Evolutionary conservation across 1,284 basidiomycete genomes (phyloP), one percentile per base, ranked within the genome.

Genomic region (Ceratobasidium sp.): DNA sequence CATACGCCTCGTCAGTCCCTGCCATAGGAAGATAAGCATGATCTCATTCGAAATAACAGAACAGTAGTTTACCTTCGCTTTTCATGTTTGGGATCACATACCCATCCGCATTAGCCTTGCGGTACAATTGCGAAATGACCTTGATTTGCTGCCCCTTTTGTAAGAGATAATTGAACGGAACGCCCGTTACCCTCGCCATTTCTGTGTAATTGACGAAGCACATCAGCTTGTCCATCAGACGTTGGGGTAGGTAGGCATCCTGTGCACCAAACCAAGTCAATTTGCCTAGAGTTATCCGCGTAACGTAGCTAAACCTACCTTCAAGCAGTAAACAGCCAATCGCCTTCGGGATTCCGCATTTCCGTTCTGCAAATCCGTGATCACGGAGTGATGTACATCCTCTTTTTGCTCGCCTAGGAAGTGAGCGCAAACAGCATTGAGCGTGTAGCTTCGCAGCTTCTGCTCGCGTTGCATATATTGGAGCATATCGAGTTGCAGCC

Each of bases 391-490:
- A 78, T 98, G 95, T 25, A 98, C 95, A 76, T 98, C 95, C 79
- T 98, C 95, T 80, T 98, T 98, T 80, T 98, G 96, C 79, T 98
- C 96, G 33, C 94, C 94, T 1, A 98, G 84, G 81, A 98, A 98
- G 77, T 95, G 93, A 1, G 96, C 91, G 79, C 95, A 98, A 60
- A 98, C 95, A 0, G 95, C 91, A 80, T 98, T 98, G 75, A 98
- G 88, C 0, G 95, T 94, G 79, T 98, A 98, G 78, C 92, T 95
- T 30, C 96, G 89, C 4, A 98, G 83, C 78, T 98, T 98, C 83
- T 97, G 91, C 80, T 98, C 96, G 74, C 95, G 87, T 77, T 98
- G 95, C 93, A 98, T 98, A 79, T 94, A 94, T 77, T 97, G 95
- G 49, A 98, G 85, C 25, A 98, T 82, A 84, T 98, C 95, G 61